These are phyloP conservation scores for Zygnema cylindricum DNA, from an alignment of 139 green algal species.

Conservation along the genomic window DNA sequence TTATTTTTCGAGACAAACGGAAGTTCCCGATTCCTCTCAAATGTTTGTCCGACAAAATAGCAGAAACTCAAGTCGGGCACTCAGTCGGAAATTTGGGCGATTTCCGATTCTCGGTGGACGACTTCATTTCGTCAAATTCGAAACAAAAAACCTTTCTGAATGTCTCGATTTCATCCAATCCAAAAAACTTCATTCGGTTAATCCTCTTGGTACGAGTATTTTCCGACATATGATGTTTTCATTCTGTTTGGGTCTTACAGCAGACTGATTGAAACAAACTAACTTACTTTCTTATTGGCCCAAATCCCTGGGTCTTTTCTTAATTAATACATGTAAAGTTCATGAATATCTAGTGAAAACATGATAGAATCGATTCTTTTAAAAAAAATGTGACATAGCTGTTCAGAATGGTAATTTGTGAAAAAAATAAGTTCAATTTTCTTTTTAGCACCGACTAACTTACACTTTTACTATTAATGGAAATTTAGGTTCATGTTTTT, in stretches of 20 bases:
- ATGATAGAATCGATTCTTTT: no score
- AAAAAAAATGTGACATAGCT: no score
- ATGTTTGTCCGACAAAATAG: background rate
- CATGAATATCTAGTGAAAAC: no score
- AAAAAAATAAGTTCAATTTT: no score
- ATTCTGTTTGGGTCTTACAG: no score
- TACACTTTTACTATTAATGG: no score
- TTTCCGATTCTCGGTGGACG: conserved; percentile 67
- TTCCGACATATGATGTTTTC: background rate
- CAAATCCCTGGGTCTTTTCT: background rate
- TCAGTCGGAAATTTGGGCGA: background rate
- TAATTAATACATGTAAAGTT: no score
- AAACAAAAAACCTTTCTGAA: conserved; percentile 85
- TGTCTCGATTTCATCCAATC: conserved; percentile 93
- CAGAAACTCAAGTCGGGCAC: background rate
- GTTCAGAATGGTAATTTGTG: no score
- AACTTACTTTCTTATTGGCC: background rate
- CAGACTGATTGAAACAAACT: no score
- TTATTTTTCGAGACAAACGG: conserved; percentile 81
- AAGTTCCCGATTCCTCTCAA: background rate
- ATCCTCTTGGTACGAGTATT: conserved; percentile 26
- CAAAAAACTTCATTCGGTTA: conserved; percentile 83
- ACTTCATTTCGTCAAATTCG: conserved; percentile 99
- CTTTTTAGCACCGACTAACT: no score
- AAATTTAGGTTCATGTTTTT: no score